A percentile compares a stretch with the other conserved stretches of the same genome.
Conservation (phyloP, 2,329 filamentous ascomycete species). For the Diaporthe amygdali region DNA sequence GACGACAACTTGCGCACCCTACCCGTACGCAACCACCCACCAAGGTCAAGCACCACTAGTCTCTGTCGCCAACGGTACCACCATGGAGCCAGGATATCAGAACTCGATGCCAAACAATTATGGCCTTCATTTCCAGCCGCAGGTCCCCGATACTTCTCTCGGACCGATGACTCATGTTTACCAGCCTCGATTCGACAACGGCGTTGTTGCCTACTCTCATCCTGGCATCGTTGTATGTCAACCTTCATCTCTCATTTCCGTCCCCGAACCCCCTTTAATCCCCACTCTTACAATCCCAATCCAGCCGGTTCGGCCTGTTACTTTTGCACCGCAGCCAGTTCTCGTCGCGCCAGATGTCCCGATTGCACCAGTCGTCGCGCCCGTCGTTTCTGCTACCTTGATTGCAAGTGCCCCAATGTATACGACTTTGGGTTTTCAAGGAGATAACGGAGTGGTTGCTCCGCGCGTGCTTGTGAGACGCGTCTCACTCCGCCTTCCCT, state of each 20-base stretch:
- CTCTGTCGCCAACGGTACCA: not conserved
- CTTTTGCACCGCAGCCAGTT: slow-evolving; percentile 15
- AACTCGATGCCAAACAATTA: slow-evolving; percentile 46
- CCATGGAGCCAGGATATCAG: slow-evolving; percentile 47
- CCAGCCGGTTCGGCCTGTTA: slow-evolving; percentile 13
- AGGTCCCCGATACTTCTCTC: slow-evolving; percentile 61
- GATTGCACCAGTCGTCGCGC: not conserved
- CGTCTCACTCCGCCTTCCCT: not conserved
- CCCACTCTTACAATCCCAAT: slow-evolving; percentile 30
- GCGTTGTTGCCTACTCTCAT: slow-evolving; percentile 14
- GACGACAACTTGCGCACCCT: not conserved
- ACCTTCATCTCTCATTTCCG: slow-evolving; percentile 36
- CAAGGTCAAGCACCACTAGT: not conserved
- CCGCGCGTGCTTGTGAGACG: slow-evolving; percentile 21
- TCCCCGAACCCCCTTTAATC: slow-evolving; percentile 29
- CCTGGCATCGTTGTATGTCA: slow-evolving; percentile 25
- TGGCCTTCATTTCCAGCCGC: slow-evolving; percentile 62
- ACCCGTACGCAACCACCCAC: not conserved
- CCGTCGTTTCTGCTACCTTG: slow-evolving; percentile 21
- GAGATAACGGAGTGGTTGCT: slow-evolving; percentile 3
- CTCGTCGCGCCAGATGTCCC: not conserved
- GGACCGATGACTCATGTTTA: slow-evolving; percentile 62
- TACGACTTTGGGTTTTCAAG: slow-evolving; percentile 12
- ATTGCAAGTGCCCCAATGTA: slow-evolving; percentile 24
- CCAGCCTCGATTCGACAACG: slow-evolving; percentile 56